A percentile compares a stretch with the other conserved stretches of the same genome.
Evolutionary conservation across 2,329 filamentous ascomycete species (phyloP).

Genomic region (Lithohypha guttulata): DNA sequence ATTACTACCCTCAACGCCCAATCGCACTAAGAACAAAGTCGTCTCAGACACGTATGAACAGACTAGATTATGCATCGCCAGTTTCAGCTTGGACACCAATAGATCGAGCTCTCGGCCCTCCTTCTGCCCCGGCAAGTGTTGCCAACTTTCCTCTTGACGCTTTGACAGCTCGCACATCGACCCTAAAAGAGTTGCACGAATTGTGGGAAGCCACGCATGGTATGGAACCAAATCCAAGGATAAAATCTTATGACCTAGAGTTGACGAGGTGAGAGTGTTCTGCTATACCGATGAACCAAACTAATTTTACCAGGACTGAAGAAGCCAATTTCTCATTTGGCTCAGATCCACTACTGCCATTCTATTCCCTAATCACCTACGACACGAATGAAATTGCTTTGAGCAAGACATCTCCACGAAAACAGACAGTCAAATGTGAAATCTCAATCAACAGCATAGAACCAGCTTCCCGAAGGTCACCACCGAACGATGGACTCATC

Average conservation of each 20-base stretch:
- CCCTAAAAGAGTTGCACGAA: constrained; percentile 29
- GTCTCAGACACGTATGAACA: constrained; percentile 13
- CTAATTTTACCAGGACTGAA: constrained; percentile 27
- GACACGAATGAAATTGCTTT: constrained; percentile 34
- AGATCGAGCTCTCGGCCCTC: constrained; percentile 29
- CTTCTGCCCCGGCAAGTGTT: constrained; percentile 34
- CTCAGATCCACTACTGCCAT: constrained; percentile 29
- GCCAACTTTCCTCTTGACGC: constrained; percentile 31
- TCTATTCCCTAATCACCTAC: constrained; percentile 36
- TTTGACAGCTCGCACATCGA: constrained; percentile 30
- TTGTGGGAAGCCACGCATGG: constrained; percentile 39
- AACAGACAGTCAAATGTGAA: constrained; percentile 30
- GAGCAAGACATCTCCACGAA: constrained; percentile 32
- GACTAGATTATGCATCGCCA: constrained; percentile 24
- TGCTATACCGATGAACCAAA: constrained; percentile 1
- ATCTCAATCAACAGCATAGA: constrained; percentile 35
- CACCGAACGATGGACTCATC: constrained; percentile 34
- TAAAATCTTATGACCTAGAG: constrained; percentile 30
- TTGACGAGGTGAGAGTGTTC: constrained; percentile 29
- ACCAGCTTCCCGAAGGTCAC: constrained; percentile 27
- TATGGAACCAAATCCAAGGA: constrained; percentile 26
- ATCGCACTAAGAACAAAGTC: constrained; percentile 12
- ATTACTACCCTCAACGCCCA: constrained; percentile 26
- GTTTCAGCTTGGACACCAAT: constrained; percentile 23
- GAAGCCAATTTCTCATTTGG: constrained; percentile 35